phyloP scores from a whole-genome alignment of 208 protist species.

The Novymonas esmeraldas region DNA sequence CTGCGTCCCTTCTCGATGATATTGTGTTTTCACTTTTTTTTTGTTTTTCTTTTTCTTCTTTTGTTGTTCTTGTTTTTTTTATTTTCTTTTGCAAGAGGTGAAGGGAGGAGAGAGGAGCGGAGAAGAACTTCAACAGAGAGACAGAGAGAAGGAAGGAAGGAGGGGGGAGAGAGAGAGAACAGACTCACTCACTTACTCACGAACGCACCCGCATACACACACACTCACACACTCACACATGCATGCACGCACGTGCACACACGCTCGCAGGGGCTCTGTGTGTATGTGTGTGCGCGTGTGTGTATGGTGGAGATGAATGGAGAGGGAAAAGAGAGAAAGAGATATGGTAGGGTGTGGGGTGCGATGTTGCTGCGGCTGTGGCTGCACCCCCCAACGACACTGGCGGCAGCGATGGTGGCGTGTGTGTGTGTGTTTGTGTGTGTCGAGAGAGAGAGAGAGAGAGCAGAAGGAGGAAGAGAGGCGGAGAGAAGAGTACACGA shows the following conservation, averaged over 20 bases:
- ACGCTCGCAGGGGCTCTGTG: not conserved
- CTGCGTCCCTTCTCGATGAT: too few species aligned
- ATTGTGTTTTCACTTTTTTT: too few species aligned
- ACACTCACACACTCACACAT: not conserved
- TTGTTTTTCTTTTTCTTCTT: too few species aligned
- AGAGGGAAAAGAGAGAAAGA: not conserved
- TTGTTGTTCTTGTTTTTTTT: too few species aligned
- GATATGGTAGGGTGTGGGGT: not conserved
- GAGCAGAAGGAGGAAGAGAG: not conserved
- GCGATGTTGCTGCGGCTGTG: not conserved
- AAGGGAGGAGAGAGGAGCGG: too few species aligned
- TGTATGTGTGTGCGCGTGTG: not conserved
- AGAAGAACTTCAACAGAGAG: too few species aligned
- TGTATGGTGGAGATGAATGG: not conserved
- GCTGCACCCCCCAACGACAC: too few species aligned
- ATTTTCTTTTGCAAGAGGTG: too few species aligned
- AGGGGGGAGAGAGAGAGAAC: not conserved
- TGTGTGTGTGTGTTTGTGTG: not conserved
- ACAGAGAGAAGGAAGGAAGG: constrained; percentile 3
- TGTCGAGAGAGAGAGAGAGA: not conserved
- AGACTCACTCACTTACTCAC: not conserved
- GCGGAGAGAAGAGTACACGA: not conserved
- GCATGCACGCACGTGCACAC: not conserved
- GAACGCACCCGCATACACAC: not conserved
- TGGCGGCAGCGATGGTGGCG: too few species aligned